Evolutionary conservation across 2,329 filamentous ascomycete species (phyloP), one percentile per base, ranked within the genome.

Genomic region (Trichoderma lentiforme): DNA sequence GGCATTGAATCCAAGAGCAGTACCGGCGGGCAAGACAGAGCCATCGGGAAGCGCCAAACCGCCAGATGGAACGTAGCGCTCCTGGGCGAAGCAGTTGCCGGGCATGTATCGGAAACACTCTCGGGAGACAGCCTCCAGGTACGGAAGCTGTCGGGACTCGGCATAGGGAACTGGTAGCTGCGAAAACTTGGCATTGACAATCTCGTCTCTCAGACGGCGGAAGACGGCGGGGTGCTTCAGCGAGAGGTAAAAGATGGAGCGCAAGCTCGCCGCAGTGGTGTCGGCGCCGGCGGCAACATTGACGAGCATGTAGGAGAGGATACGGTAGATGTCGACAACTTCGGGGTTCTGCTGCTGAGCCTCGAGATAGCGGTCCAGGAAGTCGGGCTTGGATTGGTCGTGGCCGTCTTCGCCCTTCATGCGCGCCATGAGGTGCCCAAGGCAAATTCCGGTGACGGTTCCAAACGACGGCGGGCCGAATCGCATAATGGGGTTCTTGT

Each of bases 91-190:
- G 1, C 81, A 81, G 5, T 85, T 79, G 2, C 80, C 81, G 0
- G 85, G 84, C 53, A 85, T 82, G 3, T 86, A 76, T 3, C 86
- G 82, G 70, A 84, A 78, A 1, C 82, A 80, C 76, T 88, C 86
- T 28, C 82, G 82, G 14, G 87, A 78, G 0, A 86, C 82, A 0
- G 86, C 84, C 56, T 77, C 73, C 6, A 74, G 56, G 28, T 77
- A 77, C 3, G 76, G 64, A 3, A 77, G 34, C 1, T 70, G 60
- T 36, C 60, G 30, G 14, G 60, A 62, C 34, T 62, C 60, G 8
- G 60, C n/a, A n/a, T 62, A 62, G 0, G 60, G 60, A 11, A 62
- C 60, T 18, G 60, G 60, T 3, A 62, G 21, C 34, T 62, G 60
- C 21, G 60, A 62, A 62, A 63, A 43, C 5, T 56, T 72, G 24